Conservation (phyloP, 1,284 basidiomycete genomes). For the Stygiomarasmius scandens region DNA sequence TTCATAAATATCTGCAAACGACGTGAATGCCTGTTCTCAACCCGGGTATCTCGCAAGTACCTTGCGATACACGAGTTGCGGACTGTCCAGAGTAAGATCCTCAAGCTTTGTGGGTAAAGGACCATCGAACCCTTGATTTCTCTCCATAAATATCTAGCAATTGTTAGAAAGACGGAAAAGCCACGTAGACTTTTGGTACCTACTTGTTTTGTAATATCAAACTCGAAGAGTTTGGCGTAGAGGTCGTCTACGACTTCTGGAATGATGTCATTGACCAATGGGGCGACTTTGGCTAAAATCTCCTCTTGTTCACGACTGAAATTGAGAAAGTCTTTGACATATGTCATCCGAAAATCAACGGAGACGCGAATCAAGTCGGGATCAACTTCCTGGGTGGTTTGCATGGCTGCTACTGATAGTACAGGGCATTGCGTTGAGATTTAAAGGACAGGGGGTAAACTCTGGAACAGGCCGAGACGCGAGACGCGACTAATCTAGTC, state of each 20-base stretch:
- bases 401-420: neutral
- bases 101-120: conserved; percentile 38
- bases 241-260: conserved; percentile 46
- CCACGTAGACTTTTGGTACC: too few relatives aligned
- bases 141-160: conserved; percentile 33
- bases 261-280: conserved; percentile 44
- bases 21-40: neutral
- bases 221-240: conserved; percentile 50
- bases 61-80: conserved; percentile 52
- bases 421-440: neutral
- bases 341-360: conserved; percentile 21
- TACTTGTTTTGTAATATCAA: conserved; percentile 50
- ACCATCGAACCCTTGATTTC: conserved; percentile 40
- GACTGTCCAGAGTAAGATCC: conserved; percentile 44
- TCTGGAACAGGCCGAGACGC: neutral
- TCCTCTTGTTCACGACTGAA: conserved; percentile 45
- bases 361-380: conserved; percentile 11
- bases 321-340: conserved; percentile 48
- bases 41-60: too few relatives aligned
- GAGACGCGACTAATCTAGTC: conserved; percentile 23
- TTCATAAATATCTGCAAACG: conserved; percentile 38
- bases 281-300: conserved; percentile 41
- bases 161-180: neutral
- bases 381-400: conserved; percentile 14
- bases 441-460: neutral